A percentile compares a stretch with the other conserved stretches of the same genome.
Evolutionary conservation across 441 rosid genomes (phyloP).

Genomic region (Gossypium lobatum): DNA sequence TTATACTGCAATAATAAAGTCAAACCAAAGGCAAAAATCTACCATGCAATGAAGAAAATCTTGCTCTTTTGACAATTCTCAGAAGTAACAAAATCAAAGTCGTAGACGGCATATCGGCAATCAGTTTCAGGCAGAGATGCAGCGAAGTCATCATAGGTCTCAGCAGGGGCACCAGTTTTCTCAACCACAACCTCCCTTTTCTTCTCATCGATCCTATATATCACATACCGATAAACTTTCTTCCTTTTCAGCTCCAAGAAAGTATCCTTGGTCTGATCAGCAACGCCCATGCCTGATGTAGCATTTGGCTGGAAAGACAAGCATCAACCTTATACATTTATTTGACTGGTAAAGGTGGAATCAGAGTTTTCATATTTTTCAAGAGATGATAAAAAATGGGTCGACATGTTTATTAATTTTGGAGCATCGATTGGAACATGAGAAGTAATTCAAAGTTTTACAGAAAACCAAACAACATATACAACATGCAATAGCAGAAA

Average conservation of each 20-base stretch:
- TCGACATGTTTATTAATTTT: not conserved
- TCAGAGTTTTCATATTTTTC: not conserved
- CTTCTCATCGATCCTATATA: constrained; percentile 70
- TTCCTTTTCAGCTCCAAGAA: constrained; percentile 66
- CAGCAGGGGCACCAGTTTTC: constrained; percentile 65
- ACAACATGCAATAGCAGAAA: constrained; percentile 1
- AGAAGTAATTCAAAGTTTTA: not conserved
- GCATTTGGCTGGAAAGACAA: constrained; percentile 48
- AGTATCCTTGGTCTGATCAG: constrained; percentile 46
- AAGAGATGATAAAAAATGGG: not conserved
- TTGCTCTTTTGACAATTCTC: constrained; percentile 71
- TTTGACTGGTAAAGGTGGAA: not conserved
- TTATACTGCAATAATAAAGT: not conserved
- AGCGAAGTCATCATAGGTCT: constrained; percentile 53
- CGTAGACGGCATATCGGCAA: constrained; percentile 60
- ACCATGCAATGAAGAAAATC: constrained; percentile 69
- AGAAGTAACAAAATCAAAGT: constrained; percentile 54
- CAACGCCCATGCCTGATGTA: constrained; percentile 71
- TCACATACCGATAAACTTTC: constrained; percentile 68
- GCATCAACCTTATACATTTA: not conserved
- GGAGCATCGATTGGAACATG: not conserved
- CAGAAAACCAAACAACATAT: not conserved
- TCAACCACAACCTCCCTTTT: constrained; percentile 67
- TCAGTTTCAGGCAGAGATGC: constrained; percentile 54
- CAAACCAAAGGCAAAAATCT: constrained; percentile 11